Evolutionary conservation across 2,329 filamentous ascomycete species (phyloP).

Genomic region (Aspergillus chevalieri): DNA sequence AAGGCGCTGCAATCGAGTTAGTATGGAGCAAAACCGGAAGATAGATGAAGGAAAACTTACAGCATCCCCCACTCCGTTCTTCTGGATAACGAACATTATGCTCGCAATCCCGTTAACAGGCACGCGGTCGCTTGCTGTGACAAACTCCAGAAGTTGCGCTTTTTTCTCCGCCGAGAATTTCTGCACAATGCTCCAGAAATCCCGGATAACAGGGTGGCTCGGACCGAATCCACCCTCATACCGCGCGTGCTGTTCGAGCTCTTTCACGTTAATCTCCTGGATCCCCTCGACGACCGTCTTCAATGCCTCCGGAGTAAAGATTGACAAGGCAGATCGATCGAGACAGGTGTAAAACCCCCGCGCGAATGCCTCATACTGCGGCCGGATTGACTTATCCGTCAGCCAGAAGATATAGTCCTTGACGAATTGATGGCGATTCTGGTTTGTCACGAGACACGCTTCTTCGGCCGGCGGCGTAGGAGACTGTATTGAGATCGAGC

Average conservation of each 20-base stretch:
- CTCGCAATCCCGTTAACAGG: constrained; percentile 80
- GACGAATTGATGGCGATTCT: constrained; percentile 72
- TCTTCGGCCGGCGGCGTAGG: constrained; percentile 39
- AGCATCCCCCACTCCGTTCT: constrained; percentile 60
- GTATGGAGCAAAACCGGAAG: too few species aligned
- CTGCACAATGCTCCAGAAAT: constrained; percentile 84
- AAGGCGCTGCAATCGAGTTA: constrained; percentile 41
- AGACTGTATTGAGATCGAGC: constrained; percentile 19
- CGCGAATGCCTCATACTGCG: constrained; percentile 74
- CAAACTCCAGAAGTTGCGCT: constrained; percentile 78
- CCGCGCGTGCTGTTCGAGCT: constrained; percentile 63
- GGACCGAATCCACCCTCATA: constrained; percentile 76
- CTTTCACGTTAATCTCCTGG: constrained; percentile 69
- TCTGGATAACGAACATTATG: constrained; percentile 76
- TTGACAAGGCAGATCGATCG: constrained; percentile 60
- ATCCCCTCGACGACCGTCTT: constrained; percentile 77
- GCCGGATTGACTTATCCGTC: constrained; percentile 66
- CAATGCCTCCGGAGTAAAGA: constrained; percentile 66
- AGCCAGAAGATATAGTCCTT: constrained; percentile 80
- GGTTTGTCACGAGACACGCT: constrained; percentile 69
- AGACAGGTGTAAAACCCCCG: constrained; percentile 74
- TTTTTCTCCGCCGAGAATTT: constrained; percentile 57
- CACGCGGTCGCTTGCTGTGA: constrained; percentile 85
- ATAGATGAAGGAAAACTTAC: constrained; percentile 20
- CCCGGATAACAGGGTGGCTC: constrained; percentile 61